A percentile compares a stretch with the other conserved stretches of the same genome.
These are phyloP conservation scores for Pythium diclinum DNA, from an alignment of 352 stramenopile species.

Conservation along the genomic window DNA sequence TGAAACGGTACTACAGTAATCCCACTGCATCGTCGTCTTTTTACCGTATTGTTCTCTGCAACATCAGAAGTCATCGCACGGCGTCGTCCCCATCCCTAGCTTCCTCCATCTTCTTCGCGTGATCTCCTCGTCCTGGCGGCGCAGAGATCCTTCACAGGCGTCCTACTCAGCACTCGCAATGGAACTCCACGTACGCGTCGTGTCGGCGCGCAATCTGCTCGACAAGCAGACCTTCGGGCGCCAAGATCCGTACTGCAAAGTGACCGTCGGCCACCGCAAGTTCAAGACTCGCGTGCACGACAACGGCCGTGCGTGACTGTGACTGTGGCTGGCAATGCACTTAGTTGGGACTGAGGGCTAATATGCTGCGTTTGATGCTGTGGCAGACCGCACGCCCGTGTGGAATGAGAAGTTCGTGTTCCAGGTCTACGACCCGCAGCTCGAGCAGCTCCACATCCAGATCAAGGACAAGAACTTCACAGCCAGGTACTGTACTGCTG, in stretches of 20 bases:
- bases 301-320: slow-evolving; percentile 72
- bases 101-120: background rate
- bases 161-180: slow-evolving; percentile 21
- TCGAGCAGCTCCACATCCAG: slow-evolving; percentile 69
- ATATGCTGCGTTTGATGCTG: background rate
- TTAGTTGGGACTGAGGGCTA: too few species aligned
- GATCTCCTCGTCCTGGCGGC: background rate
- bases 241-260: slow-evolving; percentile 81
- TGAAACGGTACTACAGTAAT: background rate
- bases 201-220: slow-evolving; percentile 73
- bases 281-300: slow-evolving; percentile 81
- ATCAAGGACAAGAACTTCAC: slow-evolving; percentile 88
- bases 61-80: background rate
- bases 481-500: slow-evolving; percentile 31
- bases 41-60: background rate
- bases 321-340: background rate
- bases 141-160: background rate
- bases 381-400: slow-evolving; percentile 58
- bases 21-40: background rate
- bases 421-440: slow-evolving; percentile 61
- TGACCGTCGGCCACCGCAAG: slow-evolving; percentile 53
- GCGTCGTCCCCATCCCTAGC: background rate
- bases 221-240: slow-evolving; percentile 86
- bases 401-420: slow-evolving; percentile 87
- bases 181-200: slow-evolving; percentile 77